Evolutionary conservation across 1,139 yeast species (phyloP).

Genomic region (Taiozyma sp.): DNA sequence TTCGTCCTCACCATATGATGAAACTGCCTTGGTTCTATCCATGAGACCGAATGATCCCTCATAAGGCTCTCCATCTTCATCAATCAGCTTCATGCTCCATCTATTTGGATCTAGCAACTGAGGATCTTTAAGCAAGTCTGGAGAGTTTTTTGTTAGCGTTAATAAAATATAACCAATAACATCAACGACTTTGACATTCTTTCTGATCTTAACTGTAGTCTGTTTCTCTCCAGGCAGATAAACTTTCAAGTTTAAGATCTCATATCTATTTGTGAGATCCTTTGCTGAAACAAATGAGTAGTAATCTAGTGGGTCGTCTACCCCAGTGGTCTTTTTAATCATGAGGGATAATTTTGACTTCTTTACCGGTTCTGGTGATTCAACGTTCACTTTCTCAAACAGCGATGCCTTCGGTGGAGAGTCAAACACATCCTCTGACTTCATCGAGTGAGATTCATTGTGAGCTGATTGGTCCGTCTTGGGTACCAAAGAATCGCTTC

Average conservation of each 20-base stretch:
- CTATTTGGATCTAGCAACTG: constrained; percentile 44
- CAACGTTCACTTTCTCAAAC: constrained; percentile 1
- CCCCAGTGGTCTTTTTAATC: constrained; percentile 27
- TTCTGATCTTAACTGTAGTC: constrained; percentile 34
- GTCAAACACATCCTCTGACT: background rate
- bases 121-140: constrained; percentile 7
- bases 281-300: constrained; percentile 46
- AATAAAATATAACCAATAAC: constrained; percentile 56
- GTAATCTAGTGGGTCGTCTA: constrained; percentile 46
- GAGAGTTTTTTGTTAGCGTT: constrained; percentile 25
- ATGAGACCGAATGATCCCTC: constrained; percentile 67
- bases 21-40: constrained; percentile 46
- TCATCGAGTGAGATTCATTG: background rate
- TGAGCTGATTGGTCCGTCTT: constrained; percentile 1
- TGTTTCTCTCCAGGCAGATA: constrained; percentile 31
- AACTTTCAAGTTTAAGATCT: constrained; percentile 27
- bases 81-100: constrained; percentile 67
- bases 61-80: constrained; percentile 77
- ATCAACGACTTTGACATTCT: constrained; percentile 49
- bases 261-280: constrained; percentile 26
- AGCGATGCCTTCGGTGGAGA: background rate
- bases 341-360: constrained; percentile 23
- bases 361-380: constrained; percentile 2
- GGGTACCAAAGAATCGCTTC: constrained; percentile 14
- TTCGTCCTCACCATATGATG: constrained; percentile 64